These are phyloP conservation scores for Psidium friedrichsthalianum DNA, from an alignment of 345 rosid genomes.

Conservation along the genomic window DNA sequence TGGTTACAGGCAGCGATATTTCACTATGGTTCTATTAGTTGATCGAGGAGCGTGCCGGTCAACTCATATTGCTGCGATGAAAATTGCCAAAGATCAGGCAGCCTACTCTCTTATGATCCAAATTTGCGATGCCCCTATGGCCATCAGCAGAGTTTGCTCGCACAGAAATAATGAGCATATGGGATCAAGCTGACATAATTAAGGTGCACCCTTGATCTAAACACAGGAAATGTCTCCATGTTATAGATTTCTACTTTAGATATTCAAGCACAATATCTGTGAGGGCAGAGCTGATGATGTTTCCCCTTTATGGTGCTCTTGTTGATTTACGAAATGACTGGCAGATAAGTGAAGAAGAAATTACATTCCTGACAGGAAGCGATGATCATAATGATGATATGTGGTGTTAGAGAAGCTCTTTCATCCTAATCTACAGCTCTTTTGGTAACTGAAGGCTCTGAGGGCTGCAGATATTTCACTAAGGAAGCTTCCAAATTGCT, in stretches of 20 bases:
- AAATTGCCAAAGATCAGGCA: slow-evolving; percentile 45
- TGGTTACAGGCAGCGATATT: slow-evolving; percentile 42
- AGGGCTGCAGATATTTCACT: slow-evolving; percentile 53
- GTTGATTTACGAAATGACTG: background rate
- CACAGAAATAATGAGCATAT: slow-evolving; percentile 49
- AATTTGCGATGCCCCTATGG: slow-evolving; percentile 51
- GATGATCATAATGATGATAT: slow-evolving; percentile 18
- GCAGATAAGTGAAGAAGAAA: slow-evolving; percentile 38
- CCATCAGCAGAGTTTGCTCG: slow-evolving; percentile 46
- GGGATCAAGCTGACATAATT: slow-evolving; percentile 53
- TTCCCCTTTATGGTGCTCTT: background rate
- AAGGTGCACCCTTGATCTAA: slow-evolving; percentile 25
- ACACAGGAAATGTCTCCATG: background rate
- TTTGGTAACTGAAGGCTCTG: slow-evolving; percentile 47
- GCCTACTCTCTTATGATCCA: slow-evolving; percentile 58
- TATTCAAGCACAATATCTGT: background rate
- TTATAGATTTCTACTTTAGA: background rate
- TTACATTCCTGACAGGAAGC: slow-evolving; percentile 24
- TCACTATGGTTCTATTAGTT: slow-evolving; percentile 64
- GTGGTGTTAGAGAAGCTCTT: slow-evolving; percentile 40
- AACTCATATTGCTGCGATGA: slow-evolving; percentile 47
- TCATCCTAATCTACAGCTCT: slow-evolving; percentile 40
- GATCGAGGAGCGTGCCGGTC: slow-evolving; percentile 55
- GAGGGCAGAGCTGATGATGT: background rate
- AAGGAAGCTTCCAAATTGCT: slow-evolving; percentile 5